These are phyloP conservation scores for Rhizoclosmatium globosum DNA, from an alignment of 192 early-diverging fungal genomes.

Conservation along the genomic window DNA sequence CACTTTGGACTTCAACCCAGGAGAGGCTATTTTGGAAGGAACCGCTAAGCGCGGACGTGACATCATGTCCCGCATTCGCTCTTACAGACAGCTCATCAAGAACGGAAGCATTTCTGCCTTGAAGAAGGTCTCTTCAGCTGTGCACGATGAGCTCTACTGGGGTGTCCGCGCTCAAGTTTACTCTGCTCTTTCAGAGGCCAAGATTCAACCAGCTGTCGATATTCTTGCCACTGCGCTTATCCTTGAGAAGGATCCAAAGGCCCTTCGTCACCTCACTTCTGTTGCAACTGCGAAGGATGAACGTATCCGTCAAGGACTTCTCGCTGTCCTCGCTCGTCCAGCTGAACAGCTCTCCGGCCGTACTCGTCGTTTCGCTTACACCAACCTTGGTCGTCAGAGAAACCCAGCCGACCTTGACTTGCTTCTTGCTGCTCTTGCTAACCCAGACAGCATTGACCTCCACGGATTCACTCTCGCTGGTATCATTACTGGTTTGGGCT, in stretches of 20 bases:
- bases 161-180: conserved; percentile 50
- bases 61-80: conserved; percentile 48
- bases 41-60: conserved; percentile 51
- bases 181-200: conserved; percentile 46
- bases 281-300: conserved; percentile 37
- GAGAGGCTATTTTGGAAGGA: conserved; percentile 49
- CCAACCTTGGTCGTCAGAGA: conserved; percentile 51
- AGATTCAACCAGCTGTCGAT: conserved; percentile 42
- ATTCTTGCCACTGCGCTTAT: conserved; percentile 48
- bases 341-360: neutral
- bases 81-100: conserved; percentile 58
- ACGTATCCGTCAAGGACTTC: conserved; percentile 44
- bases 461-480: conserved; percentile 36
- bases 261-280: conserved; percentile 32
- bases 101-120: conserved; percentile 43
- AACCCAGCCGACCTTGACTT: conserved; percentile 51
- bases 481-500: conserved; percentile 52
- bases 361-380: conserved; percentile 14
- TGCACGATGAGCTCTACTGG: conserved; percentile 46
- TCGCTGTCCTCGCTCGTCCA: conserved; percentile 36
- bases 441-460: conserved; percentile 42
- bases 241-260: conserved; percentile 51
- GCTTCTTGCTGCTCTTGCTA: conserved; percentile 48
- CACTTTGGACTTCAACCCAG: conserved; percentile 49
- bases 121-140: conserved; percentile 43